A percentile compares a stretch with the other conserved stretches of the same genome.
Conservation (phyloP, 208 protist species). For the Trypanosoma brucei region DNA sequence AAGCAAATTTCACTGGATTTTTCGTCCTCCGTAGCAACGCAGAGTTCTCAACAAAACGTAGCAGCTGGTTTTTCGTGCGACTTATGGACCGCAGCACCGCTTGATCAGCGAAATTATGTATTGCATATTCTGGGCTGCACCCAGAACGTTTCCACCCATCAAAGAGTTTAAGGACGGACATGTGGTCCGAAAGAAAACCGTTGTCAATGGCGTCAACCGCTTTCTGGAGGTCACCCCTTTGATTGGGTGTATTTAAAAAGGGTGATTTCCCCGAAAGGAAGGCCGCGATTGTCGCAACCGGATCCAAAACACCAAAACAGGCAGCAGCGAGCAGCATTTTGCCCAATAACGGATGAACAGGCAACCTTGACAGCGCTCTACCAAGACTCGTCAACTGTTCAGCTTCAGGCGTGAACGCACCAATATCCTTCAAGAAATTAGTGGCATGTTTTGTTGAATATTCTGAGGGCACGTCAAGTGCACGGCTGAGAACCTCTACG, state of each 20-base stretch:
- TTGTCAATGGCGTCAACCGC: constrained; percentile 49
- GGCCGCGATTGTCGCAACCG: constrained; percentile 83
- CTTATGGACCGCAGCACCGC: constrained; percentile 70
- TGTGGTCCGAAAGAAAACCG: constrained; percentile 67
- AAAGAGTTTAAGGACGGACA: constrained; percentile 64
- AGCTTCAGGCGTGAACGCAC: constrained; percentile 65
- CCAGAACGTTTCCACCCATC: constrained; percentile 62
- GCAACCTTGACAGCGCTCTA: constrained; percentile 71
- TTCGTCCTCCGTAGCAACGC: constrained; percentile 48
- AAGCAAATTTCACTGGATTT: constrained; percentile 37
- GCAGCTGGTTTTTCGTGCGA: constrained; percentile 76
- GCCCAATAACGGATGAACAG: constrained; percentile 82
- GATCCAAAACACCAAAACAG: constrained; percentile 84
- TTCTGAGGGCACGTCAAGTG: constrained; percentile 59
- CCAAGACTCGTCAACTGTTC: constrained; percentile 81
- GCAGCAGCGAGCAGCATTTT: constrained; percentile 89
- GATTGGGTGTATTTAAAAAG: constrained; percentile 61
- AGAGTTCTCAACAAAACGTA: constrained; percentile 59
- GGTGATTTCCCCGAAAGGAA: constrained; percentile 78
- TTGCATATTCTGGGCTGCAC: constrained; percentile 52
- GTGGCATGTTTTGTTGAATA: constrained; percentile 64
- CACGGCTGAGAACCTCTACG: constrained; percentile 67
- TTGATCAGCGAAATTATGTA: constrained; percentile 68
- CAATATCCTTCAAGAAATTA: constrained; percentile 78
- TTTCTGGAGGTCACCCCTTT: constrained; percentile 36